These are phyloP conservation scores for Pleurotus sapidus DNA, from an alignment of 768 basidiomycete genomes.

Conservation along the genomic window DNA sequence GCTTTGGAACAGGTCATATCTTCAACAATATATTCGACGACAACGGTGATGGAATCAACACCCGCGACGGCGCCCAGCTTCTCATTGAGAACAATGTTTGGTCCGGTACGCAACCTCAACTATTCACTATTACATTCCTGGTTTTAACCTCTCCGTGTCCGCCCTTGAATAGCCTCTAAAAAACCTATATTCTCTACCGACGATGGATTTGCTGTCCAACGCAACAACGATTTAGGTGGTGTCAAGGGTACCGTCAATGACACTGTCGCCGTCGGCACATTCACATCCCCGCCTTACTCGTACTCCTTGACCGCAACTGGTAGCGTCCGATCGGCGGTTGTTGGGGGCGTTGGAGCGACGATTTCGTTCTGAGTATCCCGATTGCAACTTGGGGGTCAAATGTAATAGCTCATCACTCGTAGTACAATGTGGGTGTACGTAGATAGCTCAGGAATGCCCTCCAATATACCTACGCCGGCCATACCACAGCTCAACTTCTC, in stretches of 20 bases:
- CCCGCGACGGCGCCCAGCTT: conserved; percentile 29
- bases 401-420: too few species aligned
- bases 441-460: too few species aligned
- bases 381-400: too few species aligned
- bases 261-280: conserved; percentile 29
- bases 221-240: conserved; percentile 33
- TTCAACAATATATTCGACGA: conserved; percentile 43
- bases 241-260: conserved; percentile 14
- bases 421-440: too few species aligned
- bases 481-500: too few species aligned
- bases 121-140: too few species aligned
- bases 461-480: too few species aligned
- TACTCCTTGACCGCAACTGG: conserved; percentile 25
- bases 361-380: conserved; percentile 28
- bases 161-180: conserved; percentile 23
- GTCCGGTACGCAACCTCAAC: conserved; percentile 23
- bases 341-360: conserved; percentile 28
- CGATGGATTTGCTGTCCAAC: conserved; percentile 36
- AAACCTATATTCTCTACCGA: conserved; percentile 41
- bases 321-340: conserved; percentile 24
- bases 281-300: conserved; percentile 31
- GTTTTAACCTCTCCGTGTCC: too few species aligned
- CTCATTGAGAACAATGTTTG: conserved; percentile 47
- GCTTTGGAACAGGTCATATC: conserved; percentile 44
- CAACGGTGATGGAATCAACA: conserved; percentile 24